Evolutionary conservation across 495 filamentous ascomycete species (phyloP).

Genomic region (Daldinia vernicosa): DNA sequence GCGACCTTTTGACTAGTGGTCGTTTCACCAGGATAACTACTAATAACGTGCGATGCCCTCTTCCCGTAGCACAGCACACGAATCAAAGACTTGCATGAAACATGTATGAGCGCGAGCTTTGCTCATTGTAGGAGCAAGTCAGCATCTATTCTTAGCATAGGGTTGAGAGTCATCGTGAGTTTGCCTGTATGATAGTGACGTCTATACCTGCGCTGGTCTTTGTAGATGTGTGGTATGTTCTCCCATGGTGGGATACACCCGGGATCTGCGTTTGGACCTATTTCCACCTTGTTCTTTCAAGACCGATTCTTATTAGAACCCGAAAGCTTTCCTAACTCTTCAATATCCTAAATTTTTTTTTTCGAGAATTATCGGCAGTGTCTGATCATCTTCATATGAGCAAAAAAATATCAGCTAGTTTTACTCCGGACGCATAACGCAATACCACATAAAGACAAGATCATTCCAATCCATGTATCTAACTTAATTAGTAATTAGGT

Average conservation of each 20-base stretch:
- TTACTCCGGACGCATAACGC: conserved; percentile 83
- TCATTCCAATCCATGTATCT: conserved; percentile 93
- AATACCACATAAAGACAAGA: conserved; percentile 81
- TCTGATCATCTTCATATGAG: neutral
- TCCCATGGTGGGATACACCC: neutral
- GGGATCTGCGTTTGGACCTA: neutral
- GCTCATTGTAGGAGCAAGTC: neutral
- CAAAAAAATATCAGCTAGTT: conserved; percentile 35
- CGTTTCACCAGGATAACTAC: neutral
- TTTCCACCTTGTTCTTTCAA: neutral
- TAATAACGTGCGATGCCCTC: neutral
- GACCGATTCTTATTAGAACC: neutral
- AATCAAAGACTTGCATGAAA: neutral
- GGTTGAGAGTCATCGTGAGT: neutral
- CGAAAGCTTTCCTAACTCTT: neutral
- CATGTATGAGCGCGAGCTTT: neutral
- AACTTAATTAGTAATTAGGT: conserved; percentile 12
- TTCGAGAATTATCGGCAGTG: neutral
- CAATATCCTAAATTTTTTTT: neutral
- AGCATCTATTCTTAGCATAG: neutral
- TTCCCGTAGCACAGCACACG: neutral
- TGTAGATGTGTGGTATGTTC: neutral
- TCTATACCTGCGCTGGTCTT: no score
- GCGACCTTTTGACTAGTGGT: neutral
- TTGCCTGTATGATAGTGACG: neutral